These are phyloP conservation scores for Fusarium miscanthi DNA, from an alignment of 2,329 filamentous ascomycete species.

Conservation along the genomic window DNA sequence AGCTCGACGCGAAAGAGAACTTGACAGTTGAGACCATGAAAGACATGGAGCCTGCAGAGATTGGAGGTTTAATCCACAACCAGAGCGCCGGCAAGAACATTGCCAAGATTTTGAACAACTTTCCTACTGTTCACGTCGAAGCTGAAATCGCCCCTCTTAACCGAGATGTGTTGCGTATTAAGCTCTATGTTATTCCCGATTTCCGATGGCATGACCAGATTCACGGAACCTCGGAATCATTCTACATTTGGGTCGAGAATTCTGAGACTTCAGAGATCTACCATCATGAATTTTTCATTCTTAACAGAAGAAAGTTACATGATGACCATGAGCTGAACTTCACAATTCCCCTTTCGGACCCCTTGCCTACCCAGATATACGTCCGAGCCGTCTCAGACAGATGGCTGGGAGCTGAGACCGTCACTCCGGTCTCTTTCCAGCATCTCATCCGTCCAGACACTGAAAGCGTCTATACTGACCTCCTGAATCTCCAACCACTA, in stretches of 20 bases:
- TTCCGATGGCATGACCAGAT: slow-evolving; percentile 95
- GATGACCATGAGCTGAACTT: slow-evolving; percentile 99
- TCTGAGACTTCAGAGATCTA: slow-evolving; percentile 98
- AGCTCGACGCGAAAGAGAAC: slow-evolving; percentile 83
- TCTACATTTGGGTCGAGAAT: slow-evolving; percentile 99
- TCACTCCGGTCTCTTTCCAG: slow-evolving; percentile 95
- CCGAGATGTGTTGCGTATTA: slow-evolving; percentile 91
- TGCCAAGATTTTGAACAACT: slow-evolving; percentile 84
- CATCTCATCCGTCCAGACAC: slow-evolving; percentile 97
- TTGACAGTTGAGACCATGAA: slow-evolving; percentile 84
- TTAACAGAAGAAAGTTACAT: slow-evolving; percentile 88
- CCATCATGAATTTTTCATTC: slow-evolving; percentile 96
- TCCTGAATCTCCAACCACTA: slow-evolving; percentile 90
- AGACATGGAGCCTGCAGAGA: slow-evolving; percentile 93
- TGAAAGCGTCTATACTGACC: slow-evolving; percentile 95
- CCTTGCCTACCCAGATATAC: slow-evolving; percentile 94
- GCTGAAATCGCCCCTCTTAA: slow-evolving; percentile 96
- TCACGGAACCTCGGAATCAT: slow-evolving; percentile 94
- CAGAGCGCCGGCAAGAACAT: slow-evolving; percentile 86
- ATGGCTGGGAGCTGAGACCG: slow-evolving; percentile 96
- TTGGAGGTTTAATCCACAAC: slow-evolving; percentile 92
- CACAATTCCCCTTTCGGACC: slow-evolving; percentile 94
- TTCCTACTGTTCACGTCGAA: slow-evolving; percentile 90
- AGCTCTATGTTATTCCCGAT: slow-evolving; percentile 85
- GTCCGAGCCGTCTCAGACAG: slow-evolving; percentile 93